phyloP scores from a whole-genome alignment of 345 rosid species.

The Populus ilicifolia region DNA sequence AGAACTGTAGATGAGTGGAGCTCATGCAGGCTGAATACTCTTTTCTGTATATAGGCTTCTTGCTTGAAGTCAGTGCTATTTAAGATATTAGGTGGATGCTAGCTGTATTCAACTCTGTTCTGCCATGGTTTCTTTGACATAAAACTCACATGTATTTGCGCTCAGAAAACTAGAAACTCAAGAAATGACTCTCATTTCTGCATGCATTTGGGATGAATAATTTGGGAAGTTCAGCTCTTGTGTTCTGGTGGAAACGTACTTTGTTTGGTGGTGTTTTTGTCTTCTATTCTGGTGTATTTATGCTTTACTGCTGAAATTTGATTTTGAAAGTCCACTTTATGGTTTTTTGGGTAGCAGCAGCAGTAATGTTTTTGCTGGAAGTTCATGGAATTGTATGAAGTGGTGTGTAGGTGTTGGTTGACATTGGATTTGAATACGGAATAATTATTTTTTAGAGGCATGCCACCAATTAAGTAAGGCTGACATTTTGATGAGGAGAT shows the following conservation, averaged over 20 bases:
- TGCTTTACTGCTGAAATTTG: not conserved
- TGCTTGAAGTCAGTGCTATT: not conserved
- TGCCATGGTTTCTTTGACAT: not conserved
- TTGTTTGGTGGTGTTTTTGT: not conserved
- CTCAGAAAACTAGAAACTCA: not conserved
- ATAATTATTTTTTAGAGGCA: not conserved
- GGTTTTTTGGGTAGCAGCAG: not conserved
- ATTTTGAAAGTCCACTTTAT: not conserved
- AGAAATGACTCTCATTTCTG: not conserved
- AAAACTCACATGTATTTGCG: not conserved
- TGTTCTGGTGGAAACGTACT: not conserved
- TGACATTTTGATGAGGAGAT: not conserved
- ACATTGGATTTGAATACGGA: not conserved
- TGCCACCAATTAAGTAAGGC: not conserved
- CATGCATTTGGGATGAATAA: not conserved
- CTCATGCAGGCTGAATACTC: not conserved
- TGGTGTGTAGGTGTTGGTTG: not conserved
- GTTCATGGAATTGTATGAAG: not conserved
- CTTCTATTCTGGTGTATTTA: not conserved
- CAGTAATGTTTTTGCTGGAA: not conserved
- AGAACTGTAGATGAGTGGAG: not conserved
- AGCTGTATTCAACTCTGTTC: not conserved
- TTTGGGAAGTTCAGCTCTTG: not conserved
- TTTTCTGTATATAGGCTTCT: not conserved
- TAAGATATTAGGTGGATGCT: not conserved